Base-by-base conservation (phyloP, 2,329 filamentous ascomycete genomes). In the Sarocladiaceae sp. region DNA sequence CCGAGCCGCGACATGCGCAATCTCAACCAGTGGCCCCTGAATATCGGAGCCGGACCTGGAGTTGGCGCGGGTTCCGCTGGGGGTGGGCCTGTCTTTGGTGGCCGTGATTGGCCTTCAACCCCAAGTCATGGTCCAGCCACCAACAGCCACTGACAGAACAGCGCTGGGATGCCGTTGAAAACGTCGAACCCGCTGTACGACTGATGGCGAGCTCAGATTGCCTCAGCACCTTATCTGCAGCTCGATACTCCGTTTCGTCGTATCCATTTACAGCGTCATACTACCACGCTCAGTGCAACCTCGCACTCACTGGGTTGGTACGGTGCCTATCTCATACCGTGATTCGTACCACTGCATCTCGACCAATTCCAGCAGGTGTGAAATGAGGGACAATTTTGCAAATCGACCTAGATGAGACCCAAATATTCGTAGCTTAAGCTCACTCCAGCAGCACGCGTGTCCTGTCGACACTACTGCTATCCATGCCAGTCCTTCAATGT, bases 1-100 rank as follows among this genome's bases (percentile, higher is more conserved):
- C n/a, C 17, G 18, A 48, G 44, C 44, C 44, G 44, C 44, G 44
- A 22, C 44, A 33, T 48, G 44, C 44, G 44, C 44, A 48, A 48
- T 48, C 26, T 48, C 44, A 4, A 48, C 20, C n/a, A 20, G 5
- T 5, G 26, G n/a, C 44, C 44, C 44, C 44, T 48, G 44, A 48
- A 48, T 48, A 48, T 48, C 44, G 26, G 44, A 48, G 44, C 26
- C 44, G 44, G 44, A 33, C 26, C 28, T 48, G 25, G 44, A 29
- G 22, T 44, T 22, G 37, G 20, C 37, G 37, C 37, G 20, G 37
- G n/a, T 20, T 23, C 37, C 37, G 37, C 18, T 15, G 37, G 20
- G 23, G 40, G 40, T 20, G 17, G 40, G 40, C 12, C n/a, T n/a
- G n/a, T n/a, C n/a, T n/a, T n/a, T 15, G 5, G 4, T n/a, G 8